Evolutionary conservation across 345 rosid genomes (phyloP).

Genomic region (Eucalyptus camaldulensis): DNA sequence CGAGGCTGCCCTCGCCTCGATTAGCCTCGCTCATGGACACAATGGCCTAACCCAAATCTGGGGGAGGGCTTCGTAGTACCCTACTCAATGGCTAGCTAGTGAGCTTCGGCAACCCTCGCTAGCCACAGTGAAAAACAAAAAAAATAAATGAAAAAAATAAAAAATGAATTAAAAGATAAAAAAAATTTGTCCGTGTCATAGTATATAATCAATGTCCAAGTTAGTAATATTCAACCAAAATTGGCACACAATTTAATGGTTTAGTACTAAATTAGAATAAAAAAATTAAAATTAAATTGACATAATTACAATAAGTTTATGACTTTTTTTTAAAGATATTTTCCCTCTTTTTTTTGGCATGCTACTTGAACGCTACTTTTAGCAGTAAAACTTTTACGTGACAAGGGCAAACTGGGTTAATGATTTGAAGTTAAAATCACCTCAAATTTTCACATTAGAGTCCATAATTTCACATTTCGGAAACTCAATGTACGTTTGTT

Average conservation of each 20-base stretch:
- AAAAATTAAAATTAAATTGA: too few relatives aligned
- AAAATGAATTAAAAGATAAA: too few relatives aligned
- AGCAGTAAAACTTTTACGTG: not conserved
- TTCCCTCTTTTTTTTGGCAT: not conserved
- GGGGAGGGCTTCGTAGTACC: too few relatives aligned
- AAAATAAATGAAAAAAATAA: too few relatives aligned
- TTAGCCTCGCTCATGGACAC: accelerated
- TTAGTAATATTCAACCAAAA: accelerated
- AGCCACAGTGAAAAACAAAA: accelerated
- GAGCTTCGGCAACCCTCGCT: accelerated
- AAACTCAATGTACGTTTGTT: not conserved
- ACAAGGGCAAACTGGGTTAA: not conserved
- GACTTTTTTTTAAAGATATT: too few relatives aligned
- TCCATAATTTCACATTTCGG: not conserved
- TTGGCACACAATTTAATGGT: too few relatives aligned
- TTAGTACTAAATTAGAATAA: too few relatives aligned
- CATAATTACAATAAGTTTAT: too few relatives aligned
- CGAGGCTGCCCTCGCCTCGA: too few relatives aligned
- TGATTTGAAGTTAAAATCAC: not conserved
- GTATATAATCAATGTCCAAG: accelerated
- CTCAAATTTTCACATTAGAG: not conserved
- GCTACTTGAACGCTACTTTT: not conserved
- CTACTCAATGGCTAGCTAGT: too few relatives aligned
- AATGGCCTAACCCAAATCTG: too few relatives aligned
- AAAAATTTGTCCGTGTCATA: accelerated